These are phyloP conservation scores for Amphirosellinia nigrospora DNA, from an alignment of 495 filamentous ascomycete species.

Conservation along the genomic window DNA sequence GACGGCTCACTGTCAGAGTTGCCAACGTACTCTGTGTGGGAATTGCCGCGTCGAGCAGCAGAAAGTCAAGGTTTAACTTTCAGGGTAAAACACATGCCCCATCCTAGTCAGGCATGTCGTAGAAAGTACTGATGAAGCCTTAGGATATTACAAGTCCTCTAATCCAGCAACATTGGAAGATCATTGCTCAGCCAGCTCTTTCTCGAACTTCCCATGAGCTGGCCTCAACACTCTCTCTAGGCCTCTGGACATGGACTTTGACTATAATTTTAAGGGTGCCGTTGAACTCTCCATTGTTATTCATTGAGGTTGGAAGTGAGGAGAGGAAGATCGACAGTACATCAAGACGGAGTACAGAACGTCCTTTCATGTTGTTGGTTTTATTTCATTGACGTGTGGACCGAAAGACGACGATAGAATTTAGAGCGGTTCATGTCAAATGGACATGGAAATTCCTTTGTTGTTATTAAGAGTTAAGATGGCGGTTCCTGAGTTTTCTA, in stretches of 20 bases:
- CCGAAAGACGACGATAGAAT: background rate
- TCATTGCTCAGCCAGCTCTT: background rate
- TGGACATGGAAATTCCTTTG: background rate
- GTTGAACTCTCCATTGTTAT: background rate
- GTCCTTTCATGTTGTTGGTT: background rate
- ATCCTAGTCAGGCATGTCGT: background rate
- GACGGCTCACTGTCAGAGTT: conserved; percentile 2
- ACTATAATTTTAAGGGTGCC: background rate
- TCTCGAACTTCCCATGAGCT: background rate
- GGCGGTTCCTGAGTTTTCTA: background rate
- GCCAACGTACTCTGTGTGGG: background rate
- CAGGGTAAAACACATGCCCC: background rate
- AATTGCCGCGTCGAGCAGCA: background rate
- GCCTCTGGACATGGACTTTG: background rate
- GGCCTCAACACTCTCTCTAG: background rate
- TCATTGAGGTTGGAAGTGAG: background rate
- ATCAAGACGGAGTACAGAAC: conserved; percentile 7
- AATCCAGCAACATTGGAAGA: background rate
- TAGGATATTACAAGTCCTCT: background rate
- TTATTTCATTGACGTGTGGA: background rate
- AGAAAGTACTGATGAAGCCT: background rate
- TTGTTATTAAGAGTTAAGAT: too few species aligned
- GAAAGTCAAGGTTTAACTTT: background rate
- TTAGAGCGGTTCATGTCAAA: background rate
- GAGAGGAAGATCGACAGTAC: conserved; percentile 11